Evolutionary conservation across 2,329 filamentous ascomycete species (phyloP).

Genomic region (Didymosphaeria variabile): DNA sequence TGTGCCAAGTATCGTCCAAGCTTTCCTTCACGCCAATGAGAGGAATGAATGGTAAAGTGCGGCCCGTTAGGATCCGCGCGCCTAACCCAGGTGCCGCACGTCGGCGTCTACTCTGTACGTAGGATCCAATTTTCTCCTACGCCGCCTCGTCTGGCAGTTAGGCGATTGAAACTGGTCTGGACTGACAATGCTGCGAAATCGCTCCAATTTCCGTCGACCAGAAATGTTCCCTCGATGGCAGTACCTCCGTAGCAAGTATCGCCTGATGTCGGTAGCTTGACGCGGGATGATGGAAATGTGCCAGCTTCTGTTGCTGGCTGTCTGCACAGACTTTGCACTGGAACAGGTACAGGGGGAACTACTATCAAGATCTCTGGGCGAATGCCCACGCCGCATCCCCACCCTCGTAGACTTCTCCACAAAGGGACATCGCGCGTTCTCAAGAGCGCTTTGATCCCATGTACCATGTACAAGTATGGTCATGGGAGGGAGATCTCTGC

Average conservation of each 20-base stretch:
- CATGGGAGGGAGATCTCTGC: not conserved
- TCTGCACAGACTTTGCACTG: not conserved
- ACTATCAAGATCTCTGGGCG: not conserved
- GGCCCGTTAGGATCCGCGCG: not conserved
- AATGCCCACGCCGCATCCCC: not conserved
- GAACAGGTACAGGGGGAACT: not conserved
- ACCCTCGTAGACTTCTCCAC: not conserved
- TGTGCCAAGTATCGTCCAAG: not conserved
- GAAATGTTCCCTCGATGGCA: not conserved
- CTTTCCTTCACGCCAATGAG: not conserved
- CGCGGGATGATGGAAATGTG: not conserved
- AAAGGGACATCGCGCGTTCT: not conserved
- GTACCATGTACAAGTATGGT: conserved; percentile 1
- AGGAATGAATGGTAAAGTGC: not conserved
- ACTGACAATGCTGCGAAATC: not conserved
- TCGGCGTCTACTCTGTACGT: not conserved
- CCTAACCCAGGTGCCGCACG: not conserved
- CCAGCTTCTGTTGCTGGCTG: not conserved
- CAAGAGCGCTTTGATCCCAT: not conserved
- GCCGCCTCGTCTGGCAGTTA: not conserved
- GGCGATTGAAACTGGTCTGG: not conserved
- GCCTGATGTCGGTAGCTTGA: not conserved
- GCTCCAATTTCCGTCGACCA: not conserved
- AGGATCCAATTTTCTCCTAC: not conserved
- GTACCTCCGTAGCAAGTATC: not conserved